These are phyloP conservation scores for Candolleomyces eurysporus DNA, from an alignment of 768 basidiomycete genomes.

Conservation along the genomic window DNA sequence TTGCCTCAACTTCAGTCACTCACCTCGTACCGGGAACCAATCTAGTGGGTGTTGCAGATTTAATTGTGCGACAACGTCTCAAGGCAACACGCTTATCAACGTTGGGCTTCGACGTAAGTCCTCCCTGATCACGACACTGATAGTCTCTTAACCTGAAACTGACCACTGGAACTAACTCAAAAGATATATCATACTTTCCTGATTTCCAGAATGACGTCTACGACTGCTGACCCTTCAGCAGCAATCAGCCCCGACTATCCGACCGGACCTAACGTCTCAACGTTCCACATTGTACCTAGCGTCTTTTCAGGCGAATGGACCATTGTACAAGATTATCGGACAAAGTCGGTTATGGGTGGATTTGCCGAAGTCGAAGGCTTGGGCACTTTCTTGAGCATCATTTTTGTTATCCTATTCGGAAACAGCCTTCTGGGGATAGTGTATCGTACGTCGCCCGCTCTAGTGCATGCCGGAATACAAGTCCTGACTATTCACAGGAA, in stretches of 20 bases:
- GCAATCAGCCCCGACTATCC: not conserved
- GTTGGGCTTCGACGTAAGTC: not conserved
- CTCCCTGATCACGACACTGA: not conserved
- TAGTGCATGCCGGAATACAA: not conserved
- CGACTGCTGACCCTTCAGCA: not conserved
- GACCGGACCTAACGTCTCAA: not conserved
- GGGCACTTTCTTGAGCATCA: not conserved
- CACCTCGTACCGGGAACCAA: not conserved
- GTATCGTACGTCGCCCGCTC: not conserved
- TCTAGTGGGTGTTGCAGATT: not conserved
- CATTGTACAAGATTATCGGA: not conserved
- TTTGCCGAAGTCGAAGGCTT: not conserved
- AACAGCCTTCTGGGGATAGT: not conserved
- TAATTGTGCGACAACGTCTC: not conserved
- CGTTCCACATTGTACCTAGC: not conserved
- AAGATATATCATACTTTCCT: not conserved
- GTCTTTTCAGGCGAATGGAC: not conserved
- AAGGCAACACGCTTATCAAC: not conserved
- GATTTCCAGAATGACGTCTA: not conserved
- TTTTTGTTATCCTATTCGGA: not conserved
- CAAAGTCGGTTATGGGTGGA: not conserved
- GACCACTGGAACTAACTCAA: not conserved
- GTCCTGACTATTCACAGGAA: not conserved
- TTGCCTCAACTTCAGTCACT: not conserved
- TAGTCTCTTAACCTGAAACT: not conserved